Conservation (phyloP, 495 filamentous ascomycete species). For the Thermothielavioides terrestris region DNA sequence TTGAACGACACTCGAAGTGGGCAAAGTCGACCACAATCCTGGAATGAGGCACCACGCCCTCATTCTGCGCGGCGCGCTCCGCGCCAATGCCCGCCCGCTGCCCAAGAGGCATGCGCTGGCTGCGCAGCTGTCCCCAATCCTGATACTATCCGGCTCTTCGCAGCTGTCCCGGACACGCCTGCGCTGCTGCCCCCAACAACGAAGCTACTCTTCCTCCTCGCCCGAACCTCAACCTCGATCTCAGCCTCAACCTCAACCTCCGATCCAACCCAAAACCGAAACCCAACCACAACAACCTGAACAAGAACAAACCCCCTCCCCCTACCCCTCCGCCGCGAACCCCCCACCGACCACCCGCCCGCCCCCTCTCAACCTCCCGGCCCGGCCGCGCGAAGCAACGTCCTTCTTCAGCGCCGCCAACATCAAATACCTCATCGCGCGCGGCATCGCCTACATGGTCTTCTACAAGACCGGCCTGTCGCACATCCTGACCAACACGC, state of each 20-base stretch:
- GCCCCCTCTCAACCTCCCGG: slow-evolving; percentile 46
- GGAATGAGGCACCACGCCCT: background rate
- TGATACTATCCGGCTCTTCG: background rate
- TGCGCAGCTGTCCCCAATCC: background rate
- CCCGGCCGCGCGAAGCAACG: slow-evolving; percentile 18
- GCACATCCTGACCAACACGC: slow-evolving; percentile 51
- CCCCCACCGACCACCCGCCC: slow-evolving; percentile 52
- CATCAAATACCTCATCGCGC: slow-evolving; percentile 37
- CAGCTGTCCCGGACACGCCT: background rate
- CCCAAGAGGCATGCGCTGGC: background rate
- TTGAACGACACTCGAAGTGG: too few species aligned
- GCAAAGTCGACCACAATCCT: too few species aligned
- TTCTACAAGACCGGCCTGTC: slow-evolving; percentile 87
- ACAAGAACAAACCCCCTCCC: too few species aligned
- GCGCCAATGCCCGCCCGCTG: background rate
- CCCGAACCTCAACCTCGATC: background rate
- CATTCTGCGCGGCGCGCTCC: slow-evolving; percentile 1
- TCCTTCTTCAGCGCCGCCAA: slow-evolving; percentile 20
- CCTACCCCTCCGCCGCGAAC: slow-evolving; percentile 37
- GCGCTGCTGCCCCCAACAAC: background rate
- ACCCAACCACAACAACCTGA: background rate
- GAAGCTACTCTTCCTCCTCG: background rate
- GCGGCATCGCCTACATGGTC: slow-evolving; percentile 51
- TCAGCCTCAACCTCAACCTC: background rate
- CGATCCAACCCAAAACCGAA: background rate